phyloP scores from a whole-genome alignment of 306 rosid genomes.

The Glycine latifolia region DNA sequence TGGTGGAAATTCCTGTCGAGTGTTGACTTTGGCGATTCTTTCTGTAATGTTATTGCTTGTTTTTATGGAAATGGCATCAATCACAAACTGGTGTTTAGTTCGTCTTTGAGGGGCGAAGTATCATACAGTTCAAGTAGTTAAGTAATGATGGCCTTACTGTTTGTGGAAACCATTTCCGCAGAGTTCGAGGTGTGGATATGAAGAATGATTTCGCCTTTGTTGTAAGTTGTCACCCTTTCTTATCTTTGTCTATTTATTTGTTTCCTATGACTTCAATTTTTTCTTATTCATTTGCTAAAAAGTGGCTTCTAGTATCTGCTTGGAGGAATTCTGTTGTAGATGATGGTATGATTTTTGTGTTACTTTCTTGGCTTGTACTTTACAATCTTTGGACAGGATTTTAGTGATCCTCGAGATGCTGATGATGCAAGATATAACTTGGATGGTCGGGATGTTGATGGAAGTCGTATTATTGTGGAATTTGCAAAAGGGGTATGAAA shows the following conservation, averaged over 20 bases:
- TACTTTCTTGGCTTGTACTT: slow-evolving; percentile 45
- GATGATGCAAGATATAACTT: slow-evolving; percentile 84
- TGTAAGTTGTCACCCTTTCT: slow-evolving; percentile 56
- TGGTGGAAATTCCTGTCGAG: slow-evolving; percentile 83
- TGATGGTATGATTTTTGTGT: slow-evolving; percentile 34
- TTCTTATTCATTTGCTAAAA: slow-evolving; percentile 21
- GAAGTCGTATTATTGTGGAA: slow-evolving; percentile 78
- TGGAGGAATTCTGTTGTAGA: slow-evolving; percentile 35
- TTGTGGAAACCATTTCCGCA: slow-evolving; percentile 93
- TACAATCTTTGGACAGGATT: slow-evolving; percentile 66
- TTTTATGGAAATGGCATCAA: slow-evolving; percentile 92
- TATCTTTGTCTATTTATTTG: neutral
- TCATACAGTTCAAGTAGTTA: slow-evolving; percentile 75
- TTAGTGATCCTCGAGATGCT: slow-evolving; percentile 86
- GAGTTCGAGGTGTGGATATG: slow-evolving; percentile 95
- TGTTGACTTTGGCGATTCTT: slow-evolving; percentile 87
- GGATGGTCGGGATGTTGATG: slow-evolving; percentile 83
- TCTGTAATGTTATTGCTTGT: slow-evolving; percentile 87
- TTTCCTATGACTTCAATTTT: slow-evolving; percentile 31
- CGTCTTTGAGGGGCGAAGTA: slow-evolving; percentile 85
- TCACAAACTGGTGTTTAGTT: slow-evolving; percentile 90
- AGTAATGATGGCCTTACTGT: slow-evolving; percentile 94
- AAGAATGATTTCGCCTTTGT: slow-evolving; percentile 88
- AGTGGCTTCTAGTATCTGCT: slow-evolving; percentile 31
- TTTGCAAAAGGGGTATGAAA: slow-evolving; percentile 75